Conservation (phyloP, 2,329 filamentous ascomycete species). For the Penicillium expansum region DNA sequence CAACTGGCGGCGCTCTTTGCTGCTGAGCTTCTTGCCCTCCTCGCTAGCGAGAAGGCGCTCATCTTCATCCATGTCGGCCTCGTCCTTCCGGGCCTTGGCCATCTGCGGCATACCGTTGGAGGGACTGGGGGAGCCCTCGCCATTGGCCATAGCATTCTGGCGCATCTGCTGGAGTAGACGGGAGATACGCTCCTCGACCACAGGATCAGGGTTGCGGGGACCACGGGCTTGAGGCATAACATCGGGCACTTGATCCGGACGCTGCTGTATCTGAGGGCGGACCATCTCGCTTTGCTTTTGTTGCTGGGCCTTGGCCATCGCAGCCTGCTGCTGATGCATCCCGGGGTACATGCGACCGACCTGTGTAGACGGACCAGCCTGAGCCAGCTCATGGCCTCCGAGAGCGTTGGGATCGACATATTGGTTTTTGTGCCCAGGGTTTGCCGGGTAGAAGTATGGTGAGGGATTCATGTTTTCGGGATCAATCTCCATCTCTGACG, state of each 20-base stretch:
- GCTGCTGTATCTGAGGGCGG: slow-evolving; percentile 53
- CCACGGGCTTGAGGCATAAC: slow-evolving; percentile 31
- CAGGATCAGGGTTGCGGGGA: slow-evolving; percentile 57
- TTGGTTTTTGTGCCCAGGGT: slow-evolving; percentile 44
- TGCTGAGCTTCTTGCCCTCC: slow-evolving; percentile 98
- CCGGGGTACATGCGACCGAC: slow-evolving; percentile 83
- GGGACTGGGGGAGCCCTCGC: slow-evolving; percentile 46
- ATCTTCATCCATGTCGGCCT: slow-evolving; percentile 98
- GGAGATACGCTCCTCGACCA: slow-evolving; percentile 89
- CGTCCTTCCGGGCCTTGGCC: slow-evolving; percentile 79
- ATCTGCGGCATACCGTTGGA: slow-evolving; percentile 60
- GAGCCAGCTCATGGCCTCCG: slow-evolving; percentile 58
- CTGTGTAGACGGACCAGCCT: slow-evolving; percentile 51
- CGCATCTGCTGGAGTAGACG: slow-evolving; percentile 91
- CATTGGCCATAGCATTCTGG: slow-evolving; percentile 61
- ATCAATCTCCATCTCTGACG: slow-evolving; percentile 65
- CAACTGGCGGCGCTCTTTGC: slow-evolving; percentile 94
- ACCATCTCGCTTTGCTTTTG: slow-evolving; percentile 60
- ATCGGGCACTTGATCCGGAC: slow-evolving; percentile 30
- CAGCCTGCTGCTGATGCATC: slow-evolving; percentile 86
- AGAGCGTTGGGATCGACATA: slow-evolving; percentile 74
- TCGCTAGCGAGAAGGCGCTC: slow-evolving; percentile 92
- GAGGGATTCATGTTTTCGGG: slow-evolving; percentile 64
- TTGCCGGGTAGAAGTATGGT: slow-evolving; percentile 62
- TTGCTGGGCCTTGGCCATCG: slow-evolving; percentile 71